Evolutionary conservation across 352 stramenopile genomes (phyloP), one percentile per base, ranked within the genome.

Genomic region (Globisporangium spinosum): DNA sequence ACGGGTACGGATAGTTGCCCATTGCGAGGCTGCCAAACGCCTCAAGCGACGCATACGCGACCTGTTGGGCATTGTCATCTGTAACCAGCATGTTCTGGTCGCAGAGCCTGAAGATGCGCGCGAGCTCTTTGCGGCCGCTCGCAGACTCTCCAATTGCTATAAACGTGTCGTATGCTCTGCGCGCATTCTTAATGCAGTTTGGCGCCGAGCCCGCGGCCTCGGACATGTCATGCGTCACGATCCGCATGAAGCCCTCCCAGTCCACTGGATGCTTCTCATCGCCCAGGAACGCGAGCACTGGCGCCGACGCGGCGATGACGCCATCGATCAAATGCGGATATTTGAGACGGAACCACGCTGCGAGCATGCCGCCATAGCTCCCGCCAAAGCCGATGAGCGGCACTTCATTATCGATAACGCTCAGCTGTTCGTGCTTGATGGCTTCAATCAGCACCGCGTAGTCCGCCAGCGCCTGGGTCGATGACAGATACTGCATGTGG

Each of bases 121-220:
- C 56, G 47, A 86, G 70, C 15, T 77, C n/a, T 17, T 66, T 49
- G 13, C 74, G 70, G n/a, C 77, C 78, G 25, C 22, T 27, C 22
- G 4, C 51, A 15, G 51, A 32, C 51, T 57, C 25, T 4, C 51
- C 51, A 7, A 98, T 77, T 64, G 96, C 88, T 3, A 27, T 4
- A 7, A 57, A 99, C 85, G 54, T 98, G 80, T 8, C 90, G 91
- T 73, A 99, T 96, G 73, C 98, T 27, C 77, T 76, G 60, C 68
- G 75, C 68, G 74, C 88, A 68, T 85, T 79, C 17, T 57, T 62
- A 32, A 83, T 63, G 65, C 77, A 85, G 43, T 83, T 80, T 25
- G 61, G 51, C 0, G 75, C 64, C 1, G 77, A 67, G 1, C 77
- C 77, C 3, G 69, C 77, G 0, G 56, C 69, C 47, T 71, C 64